Evolutionary conservation across 805 yeast genomes (phyloP), one percentile per base, ranked within the genome.

Genomic region (Candida adriatica): DNA sequence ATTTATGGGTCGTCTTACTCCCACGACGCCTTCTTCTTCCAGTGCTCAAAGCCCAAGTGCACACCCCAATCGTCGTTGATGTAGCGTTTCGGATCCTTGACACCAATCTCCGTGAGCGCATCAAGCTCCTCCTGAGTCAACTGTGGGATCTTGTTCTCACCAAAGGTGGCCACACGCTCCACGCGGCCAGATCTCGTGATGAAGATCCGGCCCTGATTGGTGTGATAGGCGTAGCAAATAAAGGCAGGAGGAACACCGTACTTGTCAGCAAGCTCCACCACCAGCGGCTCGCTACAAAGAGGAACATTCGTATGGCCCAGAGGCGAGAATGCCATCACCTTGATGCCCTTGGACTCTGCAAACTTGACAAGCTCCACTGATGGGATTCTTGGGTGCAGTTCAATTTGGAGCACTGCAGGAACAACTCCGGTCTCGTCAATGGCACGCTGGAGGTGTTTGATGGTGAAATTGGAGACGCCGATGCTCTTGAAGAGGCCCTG

Each of bases 371-470:
- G 57, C 33, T 73, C 73, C 14, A 56, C 53, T 52, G 81, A 88
- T 20, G 85, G 83, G 43, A 80, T 61, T 41, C 67, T 71, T 22
- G 88, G 87, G 55, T 86, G 94, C 26, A 73, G 58, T 59, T 86
- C 95, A 23, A 76, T 59, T 55, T 77, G 83, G 42, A 74, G 64
- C 13, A 65, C 61, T 3, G 66, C 71, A 5, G 83, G 83, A 25
- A 61, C 66, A 18, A 65, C 67, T 30, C 55, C 65, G 11, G 70
- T 63, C 33, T 60, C 65, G 16, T 57, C 53, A 11, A 71, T 42
- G 14, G 70, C 48, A 23, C 62, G 57, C 31, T 67, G 53, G 24
- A 71, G 38, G 30, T 59, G 56, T 18, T 49, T 55, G 23, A 56
- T 50, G 5, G 66, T 56, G 47, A 59, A 74, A 51, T 76, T 76